Conservation (phyloP, 768 basidiomycete species). For the Russula emetica region DNA sequence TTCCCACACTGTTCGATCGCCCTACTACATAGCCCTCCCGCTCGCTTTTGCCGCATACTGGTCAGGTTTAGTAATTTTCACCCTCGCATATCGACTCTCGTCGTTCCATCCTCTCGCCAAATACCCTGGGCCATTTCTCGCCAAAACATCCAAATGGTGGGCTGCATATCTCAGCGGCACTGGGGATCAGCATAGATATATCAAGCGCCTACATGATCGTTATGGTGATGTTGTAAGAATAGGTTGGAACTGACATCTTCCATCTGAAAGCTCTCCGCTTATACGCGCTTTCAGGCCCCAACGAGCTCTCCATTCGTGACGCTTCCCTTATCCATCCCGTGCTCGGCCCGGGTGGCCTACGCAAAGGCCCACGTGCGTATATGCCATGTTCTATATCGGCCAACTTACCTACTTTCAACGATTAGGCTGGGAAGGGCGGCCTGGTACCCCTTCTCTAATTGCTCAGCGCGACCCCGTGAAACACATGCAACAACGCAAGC, state of each 20-base stretch:
- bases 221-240: conserved; percentile 40
- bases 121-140: conserved; percentile 47
- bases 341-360: conserved; percentile 23
- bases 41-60: conserved; percentile 12
- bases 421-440: conserved; percentile 19
- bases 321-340: conserved; percentile 9
- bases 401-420: background rate
- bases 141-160: conserved; percentile 42
- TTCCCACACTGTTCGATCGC: background rate
- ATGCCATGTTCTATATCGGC: background rate
- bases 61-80: conserved; percentile 10
- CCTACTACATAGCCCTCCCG: background rate
- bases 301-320: conserved; percentile 17
- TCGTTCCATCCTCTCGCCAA: conserved; percentile 50
- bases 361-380: conserved; percentile 23
- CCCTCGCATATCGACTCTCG: conserved; percentile 43
- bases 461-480: conserved; percentile 36
- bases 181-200: conserved; percentile 37
- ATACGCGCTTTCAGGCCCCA: conserved; percentile 1
- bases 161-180: conserved; percentile 35
- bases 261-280: background rate
- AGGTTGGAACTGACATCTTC: conserved; percentile 30
- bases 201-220: conserved; percentile 33
- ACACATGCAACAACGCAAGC: conserved; percentile 41
- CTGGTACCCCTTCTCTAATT: conserved; percentile 31